Evolutionary conservation across 345 rosid species (phyloP).

Genomic region (Xanthoceras sorbifolium): DNA sequence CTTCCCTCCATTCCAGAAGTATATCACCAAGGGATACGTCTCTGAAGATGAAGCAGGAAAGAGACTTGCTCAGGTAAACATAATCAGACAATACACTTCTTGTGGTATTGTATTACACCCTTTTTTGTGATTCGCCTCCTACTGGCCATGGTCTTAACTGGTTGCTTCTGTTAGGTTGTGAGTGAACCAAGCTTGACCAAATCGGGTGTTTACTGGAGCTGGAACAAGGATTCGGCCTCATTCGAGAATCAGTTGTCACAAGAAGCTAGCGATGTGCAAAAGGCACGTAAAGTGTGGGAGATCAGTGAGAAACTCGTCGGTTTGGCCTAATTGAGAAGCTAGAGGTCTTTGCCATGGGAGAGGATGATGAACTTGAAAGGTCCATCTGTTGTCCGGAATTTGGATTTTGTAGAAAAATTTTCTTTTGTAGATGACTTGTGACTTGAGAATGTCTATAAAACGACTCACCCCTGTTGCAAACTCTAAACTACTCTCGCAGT

Average conservation of each 20-base stretch:
- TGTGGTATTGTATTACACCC: neutral
- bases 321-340: conserved; percentile 48
- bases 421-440: no score
- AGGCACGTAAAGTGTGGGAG: conserved; percentile 96
- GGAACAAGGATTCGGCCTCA: conserved; percentile 99
- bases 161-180: conserved; percentile 55
- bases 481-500: no score
- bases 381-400: no score
- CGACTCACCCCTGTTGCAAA: no score
- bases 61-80: conserved; percentile 83
- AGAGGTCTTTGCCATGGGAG: conserved; percentile 23
- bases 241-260: conserved; percentile 88
- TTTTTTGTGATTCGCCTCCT: no score
- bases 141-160: no score
- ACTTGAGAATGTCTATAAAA: no score
- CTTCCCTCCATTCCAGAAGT: conserved; percentile 95
- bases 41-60: conserved; percentile 93
- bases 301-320: conserved; percentile 95
- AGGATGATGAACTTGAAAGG: no score
- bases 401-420: no score
- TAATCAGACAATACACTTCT: no score
- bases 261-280: conserved; percentile 67
- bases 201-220: conserved; percentile 97
- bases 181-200: conserved; percentile 88
- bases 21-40: conserved; percentile 91